Conservation (phyloP, 345 rosid genomes). For the Atalantia buxifolia region DNA sequence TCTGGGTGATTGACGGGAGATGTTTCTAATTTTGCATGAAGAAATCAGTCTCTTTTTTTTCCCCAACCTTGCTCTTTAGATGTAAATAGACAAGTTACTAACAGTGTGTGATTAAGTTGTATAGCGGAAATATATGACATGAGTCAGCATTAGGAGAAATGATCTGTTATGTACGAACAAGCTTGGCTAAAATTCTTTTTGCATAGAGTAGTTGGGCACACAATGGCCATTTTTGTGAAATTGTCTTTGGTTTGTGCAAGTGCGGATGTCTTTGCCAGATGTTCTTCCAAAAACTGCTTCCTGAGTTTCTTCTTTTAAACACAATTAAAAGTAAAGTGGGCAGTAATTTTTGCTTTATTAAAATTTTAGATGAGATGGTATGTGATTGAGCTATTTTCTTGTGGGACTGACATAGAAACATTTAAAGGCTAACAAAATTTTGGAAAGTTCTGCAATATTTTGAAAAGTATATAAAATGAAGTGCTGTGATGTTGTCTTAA, state of each 20-base stretch:
- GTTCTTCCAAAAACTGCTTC: background rate
- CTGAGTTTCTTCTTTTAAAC: background rate
- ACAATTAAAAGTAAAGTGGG: background rate
- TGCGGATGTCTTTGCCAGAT: background rate
- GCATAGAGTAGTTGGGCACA: constrained; percentile 11
- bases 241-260: background rate
- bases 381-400: background rate
- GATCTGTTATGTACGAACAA: constrained; percentile 11
- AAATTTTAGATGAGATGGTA: background rate
- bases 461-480: too few relatives aligned
- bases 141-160: constrained; percentile 10
- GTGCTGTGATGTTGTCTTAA: too few relatives aligned
- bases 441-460: too few relatives aligned
- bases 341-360: background rate
- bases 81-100: constrained; percentile 37
- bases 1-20: constrained; percentile 15
- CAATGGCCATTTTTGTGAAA: constrained; percentile 14
- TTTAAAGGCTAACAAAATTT: too few relatives aligned
- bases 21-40: constrained; percentile 21
- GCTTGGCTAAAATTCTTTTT: constrained; percentile 24
- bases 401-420: too few relatives aligned
- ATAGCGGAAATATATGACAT: constrained; percentile 26
- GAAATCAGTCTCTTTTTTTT: constrained; percentile 7
- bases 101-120: constrained; percentile 34
- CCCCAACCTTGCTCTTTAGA: background rate